Evolutionary conservation across 2,329 filamentous ascomycete species (phyloP).

Genomic region (Stemphylium vesicarium): DNA sequence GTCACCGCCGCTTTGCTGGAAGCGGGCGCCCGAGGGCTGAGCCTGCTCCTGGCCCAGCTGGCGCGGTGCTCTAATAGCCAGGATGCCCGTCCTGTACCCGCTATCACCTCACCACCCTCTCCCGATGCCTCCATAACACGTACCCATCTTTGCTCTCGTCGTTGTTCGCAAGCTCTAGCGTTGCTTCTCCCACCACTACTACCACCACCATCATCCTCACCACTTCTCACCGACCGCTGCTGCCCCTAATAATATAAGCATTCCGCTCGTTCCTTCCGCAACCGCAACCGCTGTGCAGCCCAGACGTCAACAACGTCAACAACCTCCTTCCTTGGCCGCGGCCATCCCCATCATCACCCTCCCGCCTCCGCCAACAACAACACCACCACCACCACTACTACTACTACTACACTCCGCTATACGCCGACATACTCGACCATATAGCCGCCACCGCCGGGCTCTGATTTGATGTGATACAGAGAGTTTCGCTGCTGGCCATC

Average conservation of each 20-base stretch:
- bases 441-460: conserved; percentile 28
- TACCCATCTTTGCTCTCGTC: conserved; percentile 28
- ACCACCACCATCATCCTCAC: background rate
- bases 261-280: conserved; percentile 40
- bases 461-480: conserved; percentile 44
- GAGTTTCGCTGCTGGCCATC: conserved; percentile 36
- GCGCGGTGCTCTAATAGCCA: conserved; percentile 23
- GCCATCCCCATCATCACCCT: conserved; percentile 13
- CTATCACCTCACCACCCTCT: conserved; percentile 32
- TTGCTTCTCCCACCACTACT: conserved; percentile 15
- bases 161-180: conserved; percentile 38
- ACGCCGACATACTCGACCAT: conserved; percentile 43
- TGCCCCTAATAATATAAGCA: conserved; percentile 28
- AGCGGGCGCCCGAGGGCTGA: conserved; percentile 14
- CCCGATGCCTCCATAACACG: conserved; percentile 40
- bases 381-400: conserved; percentile 20
- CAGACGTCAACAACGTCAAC: conserved; percentile 27
- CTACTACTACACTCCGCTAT: conserved; percentile 29
- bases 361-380: conserved; percentile 23
- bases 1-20: conserved; percentile 22
- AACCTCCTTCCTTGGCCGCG: conserved; percentile 1
- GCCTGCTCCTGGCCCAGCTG: conserved; percentile 10
- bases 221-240: conserved; percentile 11
- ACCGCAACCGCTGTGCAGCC: conserved; percentile 28
- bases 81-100: conserved; percentile 25